phyloP scores from a whole-genome alignment of 2,329 filamentous ascomycete species.

The Aspergillus eucalypticola region DNA sequence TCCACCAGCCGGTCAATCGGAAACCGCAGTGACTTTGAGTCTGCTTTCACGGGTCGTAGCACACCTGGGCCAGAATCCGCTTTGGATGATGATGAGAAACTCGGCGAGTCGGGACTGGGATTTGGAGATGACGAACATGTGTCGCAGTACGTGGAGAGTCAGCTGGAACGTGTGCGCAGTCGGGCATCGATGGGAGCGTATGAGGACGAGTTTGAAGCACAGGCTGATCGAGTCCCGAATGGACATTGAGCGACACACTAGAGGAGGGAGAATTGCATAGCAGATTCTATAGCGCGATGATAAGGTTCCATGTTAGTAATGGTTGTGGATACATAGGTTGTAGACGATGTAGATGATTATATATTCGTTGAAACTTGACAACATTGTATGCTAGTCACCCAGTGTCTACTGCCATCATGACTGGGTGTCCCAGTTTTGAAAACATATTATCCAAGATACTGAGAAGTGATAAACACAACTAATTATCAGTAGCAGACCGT shows the following conservation, averaged over 20 bases:
- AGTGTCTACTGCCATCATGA: too few species aligned
- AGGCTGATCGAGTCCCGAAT: slow-evolving; percentile 47
- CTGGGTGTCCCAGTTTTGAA: too few species aligned
- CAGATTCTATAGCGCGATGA: background rate
- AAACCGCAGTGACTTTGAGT: slow-evolving; percentile 74
- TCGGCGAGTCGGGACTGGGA: slow-evolving; percentile 42
- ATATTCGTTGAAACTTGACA: too few species aligned
- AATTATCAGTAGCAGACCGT: too few species aligned
- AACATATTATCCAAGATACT: too few species aligned
- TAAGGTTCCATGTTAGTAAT: background rate
- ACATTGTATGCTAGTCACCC: too few species aligned
- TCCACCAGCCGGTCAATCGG: slow-evolving; percentile 83
- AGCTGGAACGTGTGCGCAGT: slow-evolving; percentile 71
- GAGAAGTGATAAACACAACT: too few species aligned
- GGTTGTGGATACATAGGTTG: background rate
- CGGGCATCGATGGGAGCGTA: slow-evolving; percentile 54
- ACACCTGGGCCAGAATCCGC: slow-evolving; percentile 33
- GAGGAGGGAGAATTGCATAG: background rate
- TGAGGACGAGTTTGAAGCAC: slow-evolving; percentile 64
- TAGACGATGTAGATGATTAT: too few species aligned
- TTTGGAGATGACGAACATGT: slow-evolving; percentile 68
- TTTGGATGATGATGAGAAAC: slow-evolving; percentile 33
- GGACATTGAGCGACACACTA: slow-evolving; percentile 17
- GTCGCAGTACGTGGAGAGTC: slow-evolving; percentile 77
- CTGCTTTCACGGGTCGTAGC: slow-evolving; percentile 38